A percentile compares a stretch with the other conserved stretches of the same genome.
Evolutionary conservation across 768 basidiomycete species (phyloP).

Genomic region (Mycena latifolia): DNA sequence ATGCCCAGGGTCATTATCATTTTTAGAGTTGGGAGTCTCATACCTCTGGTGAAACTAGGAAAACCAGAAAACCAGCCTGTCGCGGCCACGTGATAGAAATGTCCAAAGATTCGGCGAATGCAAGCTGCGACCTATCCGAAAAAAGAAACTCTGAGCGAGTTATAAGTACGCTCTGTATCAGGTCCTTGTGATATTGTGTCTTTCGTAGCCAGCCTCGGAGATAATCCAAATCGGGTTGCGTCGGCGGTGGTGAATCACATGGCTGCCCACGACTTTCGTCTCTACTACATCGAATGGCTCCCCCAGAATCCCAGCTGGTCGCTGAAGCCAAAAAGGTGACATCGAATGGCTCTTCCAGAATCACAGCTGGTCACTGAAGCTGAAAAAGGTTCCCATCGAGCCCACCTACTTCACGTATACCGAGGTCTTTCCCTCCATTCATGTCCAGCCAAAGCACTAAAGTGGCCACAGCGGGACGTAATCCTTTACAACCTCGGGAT

Average conservation of each 20-base stretch:
- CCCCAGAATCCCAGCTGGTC: constrained; percentile 76
- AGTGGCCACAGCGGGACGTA: constrained; percentile 72
- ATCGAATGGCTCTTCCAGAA: constrained; percentile 44
- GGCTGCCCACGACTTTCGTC: background rate
- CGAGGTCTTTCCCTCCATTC: constrained; percentile 58
- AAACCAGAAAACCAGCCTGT: too few relatives aligned
- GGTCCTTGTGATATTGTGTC: too few relatives aligned
- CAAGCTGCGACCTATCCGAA: too few relatives aligned
- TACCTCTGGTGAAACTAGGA: too few relatives aligned
- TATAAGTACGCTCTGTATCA: too few relatives aligned
- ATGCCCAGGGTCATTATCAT: too few relatives aligned
- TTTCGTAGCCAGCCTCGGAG: too few relatives aligned
- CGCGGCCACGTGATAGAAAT: too few relatives aligned
- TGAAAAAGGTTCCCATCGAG: constrained; percentile 71
- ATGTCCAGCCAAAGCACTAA: background rate
- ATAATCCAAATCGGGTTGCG: too few relatives aligned
- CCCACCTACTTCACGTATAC: constrained; percentile 79
- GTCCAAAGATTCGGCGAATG: too few relatives aligned
- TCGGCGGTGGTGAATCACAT: constrained; percentile 1
- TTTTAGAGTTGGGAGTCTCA: too few relatives aligned
- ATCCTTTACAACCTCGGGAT: constrained; percentile 96
- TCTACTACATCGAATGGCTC: background rate
- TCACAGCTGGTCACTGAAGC: constrained; percentile 84
- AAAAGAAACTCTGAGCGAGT: too few relatives aligned
- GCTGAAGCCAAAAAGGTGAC: constrained; percentile 77